Percentiles rank a stretch among this genome's conserved stretches.
phyloP scores from a whole-genome alignment of 495 filamentous ascomycete genomes.

The Acidiella bohemica region DNA sequence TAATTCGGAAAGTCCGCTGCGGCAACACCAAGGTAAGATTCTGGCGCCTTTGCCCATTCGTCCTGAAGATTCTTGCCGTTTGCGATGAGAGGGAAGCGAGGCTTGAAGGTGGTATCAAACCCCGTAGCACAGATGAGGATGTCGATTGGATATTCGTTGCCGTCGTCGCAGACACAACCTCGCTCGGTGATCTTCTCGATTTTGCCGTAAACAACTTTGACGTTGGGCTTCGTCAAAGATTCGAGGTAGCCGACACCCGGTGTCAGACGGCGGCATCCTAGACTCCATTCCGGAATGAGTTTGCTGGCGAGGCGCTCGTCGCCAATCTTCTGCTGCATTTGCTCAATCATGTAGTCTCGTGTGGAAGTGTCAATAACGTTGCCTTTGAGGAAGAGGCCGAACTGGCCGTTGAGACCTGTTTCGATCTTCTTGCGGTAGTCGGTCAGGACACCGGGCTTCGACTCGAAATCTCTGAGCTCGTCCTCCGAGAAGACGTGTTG shows the following conservation, averaged over 20 bases:
- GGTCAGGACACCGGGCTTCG: constrained; percentile 3
- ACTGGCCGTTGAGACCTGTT: constrained; percentile 10
- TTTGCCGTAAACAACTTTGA: constrained; percentile 21
- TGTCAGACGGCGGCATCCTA: constrained; percentile 21
- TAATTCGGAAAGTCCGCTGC: constrained; percentile 22
- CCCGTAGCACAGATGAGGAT: constrained; percentile 17
- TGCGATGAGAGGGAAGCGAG: constrained; percentile 24
- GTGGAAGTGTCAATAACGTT: constrained; percentile 9
- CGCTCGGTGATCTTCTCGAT: constrained; percentile 25
- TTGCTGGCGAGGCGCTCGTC: constrained; percentile 19
- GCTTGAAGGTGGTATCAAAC: constrained; percentile 15
- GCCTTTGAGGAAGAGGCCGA: constrained; percentile 13
- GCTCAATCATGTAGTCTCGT: constrained; percentile 10
- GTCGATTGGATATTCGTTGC: constrained; percentile 9
- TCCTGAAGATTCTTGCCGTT: constrained; percentile 23
- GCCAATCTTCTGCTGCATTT: constrained; percentile 13
- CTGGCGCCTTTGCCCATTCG: constrained; percentile 23
- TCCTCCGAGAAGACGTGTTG: constrained; percentile 25
- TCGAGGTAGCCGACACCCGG: constrained; percentile 27
- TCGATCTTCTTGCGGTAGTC: constrained; percentile 17
- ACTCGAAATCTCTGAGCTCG: constrained; percentile 4
- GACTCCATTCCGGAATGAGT: constrained; percentile 23
- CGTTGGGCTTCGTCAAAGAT: constrained; percentile 28
- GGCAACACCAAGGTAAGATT: constrained; percentile 22
- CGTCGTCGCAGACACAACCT: constrained; percentile 19